Conservation (phyloP, 768 basidiomycete species). For the Termitomyces heimii region DNA sequence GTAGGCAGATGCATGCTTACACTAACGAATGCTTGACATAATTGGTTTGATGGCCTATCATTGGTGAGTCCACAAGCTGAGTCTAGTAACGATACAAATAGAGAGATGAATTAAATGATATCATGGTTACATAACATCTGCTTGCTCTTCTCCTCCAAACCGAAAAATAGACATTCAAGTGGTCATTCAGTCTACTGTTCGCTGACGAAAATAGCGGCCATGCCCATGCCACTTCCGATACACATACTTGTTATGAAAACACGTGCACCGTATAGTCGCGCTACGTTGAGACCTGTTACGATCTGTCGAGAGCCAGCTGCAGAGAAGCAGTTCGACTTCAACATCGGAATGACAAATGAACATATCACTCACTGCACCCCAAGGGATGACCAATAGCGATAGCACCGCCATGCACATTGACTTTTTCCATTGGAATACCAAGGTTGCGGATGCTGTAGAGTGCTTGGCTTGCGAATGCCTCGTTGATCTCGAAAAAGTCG, state of each 20-base stretch:
- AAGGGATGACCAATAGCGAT: slow-evolving; percentile 90
- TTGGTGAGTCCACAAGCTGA: no score
- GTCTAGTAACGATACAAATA: no score
- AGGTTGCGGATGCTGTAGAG: slow-evolving; percentile 68
- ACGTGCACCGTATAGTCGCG: slow-evolving; percentile 70
- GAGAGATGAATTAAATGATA: neutral
- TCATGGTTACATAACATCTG: neutral
- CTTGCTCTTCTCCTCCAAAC: neutral
- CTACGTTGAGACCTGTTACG: slow-evolving; percentile 78
- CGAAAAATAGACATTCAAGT: neutral
- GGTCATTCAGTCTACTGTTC: slow-evolving; percentile 51
- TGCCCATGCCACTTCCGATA: slow-evolving; percentile 86
- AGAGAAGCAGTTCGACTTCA: neutral
- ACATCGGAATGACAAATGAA: neutral
- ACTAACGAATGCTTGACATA: no score
- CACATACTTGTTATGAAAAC: slow-evolving; percentile 92
- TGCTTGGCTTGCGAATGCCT: slow-evolving; percentile 85
- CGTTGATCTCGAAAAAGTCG: slow-evolving; percentile 92
- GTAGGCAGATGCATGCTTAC: no score
- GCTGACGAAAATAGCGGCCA: slow-evolving; percentile 82
- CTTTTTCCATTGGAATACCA: slow-evolving; percentile 68
- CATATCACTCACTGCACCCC: slow-evolving; percentile 59
- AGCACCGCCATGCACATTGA: slow-evolving; percentile 84
- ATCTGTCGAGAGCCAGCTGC: slow-evolving; percentile 82
- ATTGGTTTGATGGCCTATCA: no score